Evolutionary conservation across 306 rosid genomes (phyloP), one percentile per base, ranked within the genome.

Genomic region (Comarum palustre): DNA sequence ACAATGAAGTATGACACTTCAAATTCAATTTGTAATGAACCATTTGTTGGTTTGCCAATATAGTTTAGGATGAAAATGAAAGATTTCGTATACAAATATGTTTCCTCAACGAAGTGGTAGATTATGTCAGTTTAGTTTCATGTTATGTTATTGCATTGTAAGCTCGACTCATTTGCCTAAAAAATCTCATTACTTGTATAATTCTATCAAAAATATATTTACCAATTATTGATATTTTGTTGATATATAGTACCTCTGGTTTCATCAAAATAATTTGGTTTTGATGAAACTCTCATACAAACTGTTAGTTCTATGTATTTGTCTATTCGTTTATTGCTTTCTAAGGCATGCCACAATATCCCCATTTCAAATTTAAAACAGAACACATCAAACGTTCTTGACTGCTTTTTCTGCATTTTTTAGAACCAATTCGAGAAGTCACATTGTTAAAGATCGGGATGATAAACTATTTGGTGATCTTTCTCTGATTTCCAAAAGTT

Each of bases 351-450:
- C 61, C 67, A 68, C 5, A 45, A 25, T 38, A 68, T 20, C 51
- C 62, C 39, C 19, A 29, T 68, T 42, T 19, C 22, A 22, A 36
- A 43, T 52, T 32, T 22, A 25, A 32, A 46, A 78, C 7, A 24
- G 5, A 43, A 54, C 4, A 9, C 42, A 48, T 55, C 22, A 72
- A 36, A 47, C 7, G 34, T 67, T 32, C n/a, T 19, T 7, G 61
- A 45, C 57, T 55, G 59, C 42, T 68, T 60, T 25, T 13, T 1
- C 4, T 22, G 16, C 29, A 3, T 79, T 38, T 19, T 71, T 15
- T 39, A 72, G 66, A 71, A 57, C 39, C 66, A 75, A n/a, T 39
- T 59, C 69, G 34, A 50, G 25, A 20, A 51, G 71, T 63, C 57
- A 27, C 72, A 46, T 12, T 14, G 46, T 80, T 54, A 19, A 32